A percentile compares a stretch with the other conserved stretches of the same genome.
These are phyloP conservation scores for Tolypocladium nubicola DNA, from an alignment of 2,329 filamentous ascomycete genomes.

Conservation along the genomic window DNA sequence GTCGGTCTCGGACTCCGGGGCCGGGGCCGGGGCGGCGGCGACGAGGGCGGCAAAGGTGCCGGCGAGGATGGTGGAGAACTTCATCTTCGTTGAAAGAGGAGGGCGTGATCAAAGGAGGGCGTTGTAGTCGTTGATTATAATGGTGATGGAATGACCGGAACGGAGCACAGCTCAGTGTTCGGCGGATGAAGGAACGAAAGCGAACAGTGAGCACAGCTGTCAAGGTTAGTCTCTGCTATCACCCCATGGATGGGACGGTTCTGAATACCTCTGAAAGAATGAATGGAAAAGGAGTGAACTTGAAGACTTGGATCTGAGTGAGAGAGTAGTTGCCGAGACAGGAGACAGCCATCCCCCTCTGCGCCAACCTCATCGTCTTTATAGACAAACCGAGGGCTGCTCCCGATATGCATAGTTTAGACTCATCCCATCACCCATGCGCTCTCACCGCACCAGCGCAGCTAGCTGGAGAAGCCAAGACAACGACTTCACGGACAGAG, in stretches of 20 bases:
- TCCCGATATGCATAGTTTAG: neutral
- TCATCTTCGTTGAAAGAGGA: slow-evolving; percentile 30
- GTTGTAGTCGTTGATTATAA: neutral
- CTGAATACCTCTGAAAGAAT: neutral
- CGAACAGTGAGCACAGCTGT: slow-evolving; percentile 11
- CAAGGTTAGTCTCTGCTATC: neutral
- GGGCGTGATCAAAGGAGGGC: neutral
- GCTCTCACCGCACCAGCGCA: neutral
- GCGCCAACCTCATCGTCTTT: neutral
- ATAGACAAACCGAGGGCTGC: neutral
- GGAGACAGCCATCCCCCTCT: neutral
- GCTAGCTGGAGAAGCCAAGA: neutral
- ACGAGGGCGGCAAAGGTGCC: slow-evolving; percentile 33
- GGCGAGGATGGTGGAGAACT: slow-evolving; percentile 33
- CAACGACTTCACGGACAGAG: neutral
- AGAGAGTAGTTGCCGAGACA: neutral
- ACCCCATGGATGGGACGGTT: neutral
- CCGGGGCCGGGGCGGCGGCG: slow-evolving; percentile 28
- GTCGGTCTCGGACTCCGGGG: slow-evolving; percentile 13
- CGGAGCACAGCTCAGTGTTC: slow-evolving; percentile 6
- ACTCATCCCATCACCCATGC: neutral
- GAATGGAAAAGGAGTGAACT: neutral
- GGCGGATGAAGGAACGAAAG: slow-evolving; percentile 8
- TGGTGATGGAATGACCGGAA: neutral
- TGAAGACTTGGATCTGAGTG: neutral